phyloP scores from a whole-genome alignment of 176 grass and related monocot genomes.

The Eleusine indica region DNA sequence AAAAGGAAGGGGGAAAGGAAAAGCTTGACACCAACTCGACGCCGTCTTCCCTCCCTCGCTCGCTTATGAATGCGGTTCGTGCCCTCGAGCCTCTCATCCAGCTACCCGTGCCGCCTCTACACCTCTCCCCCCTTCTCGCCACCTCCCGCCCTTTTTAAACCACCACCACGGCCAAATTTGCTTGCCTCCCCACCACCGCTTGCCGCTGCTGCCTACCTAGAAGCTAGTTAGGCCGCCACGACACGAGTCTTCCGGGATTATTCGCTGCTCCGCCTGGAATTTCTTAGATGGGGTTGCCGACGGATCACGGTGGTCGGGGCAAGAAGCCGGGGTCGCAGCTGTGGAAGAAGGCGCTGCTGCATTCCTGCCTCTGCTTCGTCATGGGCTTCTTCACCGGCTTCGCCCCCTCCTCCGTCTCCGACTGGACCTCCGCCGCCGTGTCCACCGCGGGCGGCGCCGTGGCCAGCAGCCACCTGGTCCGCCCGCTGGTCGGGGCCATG shows the following conservation, averaged over 20 bases:
- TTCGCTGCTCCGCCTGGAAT: background rate
- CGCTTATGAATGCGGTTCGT: background rate
- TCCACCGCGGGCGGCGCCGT: constrained; percentile 27
- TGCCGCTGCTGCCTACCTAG: background rate
- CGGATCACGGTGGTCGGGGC: constrained; percentile 38
- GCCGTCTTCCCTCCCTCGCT: background rate
- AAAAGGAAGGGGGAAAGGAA: background rate
- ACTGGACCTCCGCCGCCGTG: constrained; percentile 48
- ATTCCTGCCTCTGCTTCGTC: constrained; percentile 93
- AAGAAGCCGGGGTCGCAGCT: constrained; percentile 66
- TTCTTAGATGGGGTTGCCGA: constrained; percentile 39
- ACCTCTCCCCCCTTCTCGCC: constrained; percentile 27
- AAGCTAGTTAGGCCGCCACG: background rate
- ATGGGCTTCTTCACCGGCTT: constrained; percentile 99
- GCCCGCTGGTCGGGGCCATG: background rate
- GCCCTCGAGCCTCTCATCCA: background rate
- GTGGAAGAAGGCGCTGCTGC: constrained; percentile 83
- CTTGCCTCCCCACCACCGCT: constrained; percentile 46
- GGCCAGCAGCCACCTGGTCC: constrained; percentile 35
- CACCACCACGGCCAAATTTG: constrained; percentile 46
- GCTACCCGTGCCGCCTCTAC: constrained; percentile 10
- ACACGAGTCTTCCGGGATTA: background rate
- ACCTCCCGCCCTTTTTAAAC: constrained; percentile 67
- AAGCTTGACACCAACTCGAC: constrained; percentile 34
- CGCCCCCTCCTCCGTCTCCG: constrained; percentile 72